A percentile compares a stretch with the other conserved stretches of the same genome.
Conservation (phyloP, 2,329 filamentous ascomycete species). For the Shiraia sp. region DNA sequence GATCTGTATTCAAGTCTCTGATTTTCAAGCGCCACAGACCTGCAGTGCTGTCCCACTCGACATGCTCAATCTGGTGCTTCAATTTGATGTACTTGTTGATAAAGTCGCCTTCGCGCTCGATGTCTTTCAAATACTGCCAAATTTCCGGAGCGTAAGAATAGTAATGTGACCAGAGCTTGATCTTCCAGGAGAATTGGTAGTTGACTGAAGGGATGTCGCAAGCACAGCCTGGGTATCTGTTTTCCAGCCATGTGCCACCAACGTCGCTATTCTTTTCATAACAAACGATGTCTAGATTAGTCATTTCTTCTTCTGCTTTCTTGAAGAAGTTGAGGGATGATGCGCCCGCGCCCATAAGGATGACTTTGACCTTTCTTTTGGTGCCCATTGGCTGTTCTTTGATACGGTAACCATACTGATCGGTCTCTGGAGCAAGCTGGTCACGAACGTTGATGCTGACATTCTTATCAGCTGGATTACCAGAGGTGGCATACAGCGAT, state of each 20-base stretch:
- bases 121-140: constrained; percentile 52
- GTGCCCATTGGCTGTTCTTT: constrained; percentile 50
- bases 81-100: constrained; percentile 34
- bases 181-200: constrained; percentile 56
- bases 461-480: constrained; percentile 30
- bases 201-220: constrained; percentile 33
- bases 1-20: constrained; percentile 15
- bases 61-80: constrained; percentile 18
- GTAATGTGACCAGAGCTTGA: constrained; percentile 48
- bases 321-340: constrained; percentile 50
- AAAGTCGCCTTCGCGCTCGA: constrained; percentile 40
- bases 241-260: constrained; percentile 50
- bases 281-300: constrained; percentile 45
- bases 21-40: constrained; percentile 19
- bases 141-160: constrained; percentile 56
- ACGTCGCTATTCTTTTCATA: constrained; percentile 49
- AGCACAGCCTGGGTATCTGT: constrained; percentile 48
- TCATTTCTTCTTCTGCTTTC: constrained; percentile 49
- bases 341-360: constrained; percentile 51
- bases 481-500: constrained; percentile 18
- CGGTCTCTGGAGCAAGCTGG: constrained; percentile 39
- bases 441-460: constrained; percentile 31
- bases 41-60: constrained; percentile 20
- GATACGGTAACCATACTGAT: constrained; percentile 49
- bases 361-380: constrained; percentile 45